Evolutionary conservation across 1,284 basidiomycete species (phyloP).

Genomic region (Ceratobasidium sp.): DNA sequence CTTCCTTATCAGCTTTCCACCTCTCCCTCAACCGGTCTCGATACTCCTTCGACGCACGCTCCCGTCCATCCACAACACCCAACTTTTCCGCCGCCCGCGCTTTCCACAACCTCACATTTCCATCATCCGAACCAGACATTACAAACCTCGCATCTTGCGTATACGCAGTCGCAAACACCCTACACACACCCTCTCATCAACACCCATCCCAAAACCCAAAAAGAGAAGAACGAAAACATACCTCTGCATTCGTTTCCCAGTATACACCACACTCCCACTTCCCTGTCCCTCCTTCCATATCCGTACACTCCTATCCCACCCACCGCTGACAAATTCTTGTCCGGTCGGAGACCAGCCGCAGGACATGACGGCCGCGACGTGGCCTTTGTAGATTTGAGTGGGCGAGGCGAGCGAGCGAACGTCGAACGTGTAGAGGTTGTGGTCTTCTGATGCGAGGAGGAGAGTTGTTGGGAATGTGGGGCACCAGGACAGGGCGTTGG

Average conservation of each 20-base stretch:
- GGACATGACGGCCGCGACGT: conserved; percentile 95
- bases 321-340: conserved; percentile 95
- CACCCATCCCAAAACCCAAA: conserved; percentile 27
- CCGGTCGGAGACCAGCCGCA: conserved; percentile 97
- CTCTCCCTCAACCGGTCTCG: conserved; percentile 88
- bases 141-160: conserved; percentile 95
- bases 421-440: conserved; percentile 99
- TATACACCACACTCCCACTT: conserved; percentile 90
- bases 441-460: conserved; percentile 96
- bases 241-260: conserved; percentile 99
- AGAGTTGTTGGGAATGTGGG: conserved; percentile 94
- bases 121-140: conserved; percentile 95
- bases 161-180: conserved; percentile 71
- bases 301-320: conserved; percentile 95
- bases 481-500: conserved; percentile 94
- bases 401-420: conserved; percentile 88
- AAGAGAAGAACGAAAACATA: conserved; percentile 57
- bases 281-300: conserved; percentile 94
- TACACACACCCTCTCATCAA: conserved; percentile 53
- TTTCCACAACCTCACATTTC: conserved; percentile 98
- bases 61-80: conserved; percentile 91
- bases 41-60: conserved; percentile 94
- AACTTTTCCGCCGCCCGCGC: conserved; percentile 92
- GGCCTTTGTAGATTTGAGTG: conserved; percentile 96
- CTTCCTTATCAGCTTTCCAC: conserved; percentile 89